Conservation (phyloP, 441 rosid species). For the Jatropha multifida region DNA sequence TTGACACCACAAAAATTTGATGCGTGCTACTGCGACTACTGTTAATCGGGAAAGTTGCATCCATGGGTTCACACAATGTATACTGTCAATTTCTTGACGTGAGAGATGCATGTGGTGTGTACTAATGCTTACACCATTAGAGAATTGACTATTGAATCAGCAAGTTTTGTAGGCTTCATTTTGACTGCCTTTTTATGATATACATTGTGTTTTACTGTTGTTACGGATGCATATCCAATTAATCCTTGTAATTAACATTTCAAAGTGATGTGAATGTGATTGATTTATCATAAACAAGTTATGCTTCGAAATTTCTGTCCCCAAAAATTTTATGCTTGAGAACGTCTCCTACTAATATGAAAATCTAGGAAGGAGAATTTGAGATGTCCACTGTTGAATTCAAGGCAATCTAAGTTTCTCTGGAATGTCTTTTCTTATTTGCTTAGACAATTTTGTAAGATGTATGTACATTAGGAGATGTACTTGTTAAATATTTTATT, state of each 20-base stretch:
- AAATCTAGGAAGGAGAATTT: too few relatives aligned
- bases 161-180: slow-evolving; percentile 30
- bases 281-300: background rate
- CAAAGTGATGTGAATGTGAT: slow-evolving; percentile 18
- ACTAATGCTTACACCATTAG: slow-evolving; percentile 8
- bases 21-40: slow-evolving; percentile 16
- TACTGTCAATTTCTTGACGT: background rate
- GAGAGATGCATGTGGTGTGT: slow-evolving; percentile 4
- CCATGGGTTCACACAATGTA: background rate
- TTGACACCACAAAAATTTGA: background rate
- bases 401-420: too few relatives aligned
- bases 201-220: slow-evolving; percentile 12
- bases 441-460: too few relatives aligned
- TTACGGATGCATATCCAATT: slow-evolving; percentile 13
- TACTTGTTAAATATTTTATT: too few relatives aligned
- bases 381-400: too few relatives aligned
- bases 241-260: slow-evolving; percentile 25
- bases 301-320: background rate
- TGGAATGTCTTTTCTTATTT: too few relatives aligned
- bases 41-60: slow-evolving; percentile 5
- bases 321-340: too few relatives aligned
- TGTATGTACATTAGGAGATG: too few relatives aligned
- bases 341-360: too few relatives aligned
- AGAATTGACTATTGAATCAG: background rate
- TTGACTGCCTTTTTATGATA: background rate